phyloP scores from a whole-genome alignment of 2,329 filamentous ascomycete genomes.

The Aspergillus pseudoglaucus region DNA sequence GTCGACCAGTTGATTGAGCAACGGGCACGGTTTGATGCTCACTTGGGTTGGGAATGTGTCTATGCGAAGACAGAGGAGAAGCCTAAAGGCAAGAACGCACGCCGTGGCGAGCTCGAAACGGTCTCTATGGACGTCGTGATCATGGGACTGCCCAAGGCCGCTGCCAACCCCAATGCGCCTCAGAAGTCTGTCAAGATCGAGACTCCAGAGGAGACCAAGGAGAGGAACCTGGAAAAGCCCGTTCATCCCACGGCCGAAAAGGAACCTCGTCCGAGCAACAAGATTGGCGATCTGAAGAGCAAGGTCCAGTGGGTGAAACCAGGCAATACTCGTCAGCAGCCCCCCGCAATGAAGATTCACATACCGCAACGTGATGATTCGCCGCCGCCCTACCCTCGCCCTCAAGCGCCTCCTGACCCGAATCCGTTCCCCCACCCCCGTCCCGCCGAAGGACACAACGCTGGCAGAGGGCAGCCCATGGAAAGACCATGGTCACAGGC shows the following conservation, averaged over 20 bases:
- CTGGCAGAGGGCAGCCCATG: background rate
- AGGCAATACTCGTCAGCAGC: background rate
- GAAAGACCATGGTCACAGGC: background rate
- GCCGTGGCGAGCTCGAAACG: conserved; percentile 24
- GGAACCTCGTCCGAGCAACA: conserved; percentile 4
- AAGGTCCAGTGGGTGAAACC: conserved; percentile 1
- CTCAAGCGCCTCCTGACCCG: background rate
- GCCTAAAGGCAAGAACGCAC: conserved; percentile 20
- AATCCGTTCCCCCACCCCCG: background rate
- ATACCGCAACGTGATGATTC: conserved; percentile 4
- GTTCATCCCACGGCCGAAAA: conserved; percentile 2
- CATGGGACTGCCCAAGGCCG: conserved; percentile 19
- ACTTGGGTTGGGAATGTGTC: conserved; percentile 33
- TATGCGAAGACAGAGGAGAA: conserved; percentile 28
- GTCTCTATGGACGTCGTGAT: conserved; percentile 30
- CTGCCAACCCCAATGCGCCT: conserved; percentile 9
- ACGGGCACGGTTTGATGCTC: conserved; percentile 20
- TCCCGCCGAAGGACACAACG: background rate
- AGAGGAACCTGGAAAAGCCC: conserved; percentile 3
- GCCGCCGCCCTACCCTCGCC: conserved; percentile 4
- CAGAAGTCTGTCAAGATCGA: conserved; percentile 12
- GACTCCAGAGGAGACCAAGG: conserved; percentile 5
- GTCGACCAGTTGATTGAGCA: conserved; percentile 31
- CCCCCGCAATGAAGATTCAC: conserved; percentile 1
- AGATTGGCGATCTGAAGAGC: background rate